Base-by-base conservation (phyloP, 176 grass and related monocot genomes). In the Thinopyrum elongatum region DNA sequence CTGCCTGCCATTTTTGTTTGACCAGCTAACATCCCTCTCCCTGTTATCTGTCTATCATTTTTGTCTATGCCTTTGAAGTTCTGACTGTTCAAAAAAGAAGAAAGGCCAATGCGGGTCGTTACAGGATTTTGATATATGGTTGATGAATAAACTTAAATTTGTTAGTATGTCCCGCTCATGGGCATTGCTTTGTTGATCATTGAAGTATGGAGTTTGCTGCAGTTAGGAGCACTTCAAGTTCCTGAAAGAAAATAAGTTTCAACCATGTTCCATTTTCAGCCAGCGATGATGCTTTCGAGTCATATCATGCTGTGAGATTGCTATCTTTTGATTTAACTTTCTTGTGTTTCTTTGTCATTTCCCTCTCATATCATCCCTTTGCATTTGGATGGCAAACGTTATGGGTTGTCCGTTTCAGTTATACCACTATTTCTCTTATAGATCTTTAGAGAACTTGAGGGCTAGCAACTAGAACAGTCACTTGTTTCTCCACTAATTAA, bases 261-360 rank as follows among this genome's bases (percentile, higher is more conserved):
- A 87, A 94, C 29, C 90, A 98, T 88, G 88, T 95, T 57, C 60
- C 4, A 4, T 89, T 95, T 70, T 85, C 88, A 81, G 82, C 78
- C 51, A 90, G 93, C 93, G 92, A 98, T 87, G 93, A 91, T 88
- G 93, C 93, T 47, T 84, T 98, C 23, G 96, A 98, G 47, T 92
- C 93, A 70, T 95, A 92, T 84, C 96, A 92, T 86, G 92, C 96
- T 55, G 96, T 98, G 86, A 95, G 93, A 36, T 57, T n/a, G 21
- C 80, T 70, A 10, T 81, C n/a, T 65, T 51, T 42, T 74, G 44
- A 75, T 44, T 76, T 74, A 1, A 35, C 51, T 80, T 79, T 55
- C 28, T 81, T 57, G 70, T 64, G 29, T 53, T 80, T 85, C n/a
- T 59, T 57, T 82, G 25, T 15, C 3, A 5, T 17, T 63, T 1